Base-by-base conservation (phyloP, 441 rosid species). In the Populus hybrid region DNA sequence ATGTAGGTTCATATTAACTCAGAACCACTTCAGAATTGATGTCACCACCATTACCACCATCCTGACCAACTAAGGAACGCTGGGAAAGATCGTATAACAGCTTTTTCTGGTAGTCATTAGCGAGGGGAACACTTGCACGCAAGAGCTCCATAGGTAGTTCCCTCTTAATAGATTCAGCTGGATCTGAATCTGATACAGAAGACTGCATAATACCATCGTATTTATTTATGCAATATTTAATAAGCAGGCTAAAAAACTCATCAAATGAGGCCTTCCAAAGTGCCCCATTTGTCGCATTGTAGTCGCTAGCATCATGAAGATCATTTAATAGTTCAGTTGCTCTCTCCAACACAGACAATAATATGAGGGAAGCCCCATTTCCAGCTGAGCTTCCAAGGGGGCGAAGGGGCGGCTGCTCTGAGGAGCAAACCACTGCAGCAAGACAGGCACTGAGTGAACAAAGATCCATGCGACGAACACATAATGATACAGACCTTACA, bases 181-280 rank as follows among this genome's bases (percentile, higher is more conserved):
- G 92, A 73, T 92, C 94, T 66, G 85, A 79, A 12, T 45, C 56
- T 14, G 56, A 45, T 38, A 86, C 77, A 76, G 93, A 68, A 45
- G 90, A 82, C 86, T 88, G 96, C 93, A 92, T 91, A 68, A 89
- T 84, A 68, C 91, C 76, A 56, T 95, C 98, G 63, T 89, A 95
- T 73, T 92, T 95, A 75, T 87, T 89, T 71, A 92, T 59, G 64
- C 96, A 95, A 74, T 92, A 92, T 86, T 87, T 92, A 77, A 91
- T 84, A 45, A 95, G 93, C 70, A 92, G 93, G 75, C 81, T 86
- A 77, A 92, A 95, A 79, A 93, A 95, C 80, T 95, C 98, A 67
- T 92, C 88, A 75, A 95, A 95, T 36, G 98, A 89, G 56, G 93
- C 94, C 69, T 89, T 92, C 99, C 99, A 95, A n/a, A 91, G 88